Evolutionary conservation across 2,329 filamentous ascomycete genomes (phyloP).

Genomic region (Bipolaris cookei): DNA sequence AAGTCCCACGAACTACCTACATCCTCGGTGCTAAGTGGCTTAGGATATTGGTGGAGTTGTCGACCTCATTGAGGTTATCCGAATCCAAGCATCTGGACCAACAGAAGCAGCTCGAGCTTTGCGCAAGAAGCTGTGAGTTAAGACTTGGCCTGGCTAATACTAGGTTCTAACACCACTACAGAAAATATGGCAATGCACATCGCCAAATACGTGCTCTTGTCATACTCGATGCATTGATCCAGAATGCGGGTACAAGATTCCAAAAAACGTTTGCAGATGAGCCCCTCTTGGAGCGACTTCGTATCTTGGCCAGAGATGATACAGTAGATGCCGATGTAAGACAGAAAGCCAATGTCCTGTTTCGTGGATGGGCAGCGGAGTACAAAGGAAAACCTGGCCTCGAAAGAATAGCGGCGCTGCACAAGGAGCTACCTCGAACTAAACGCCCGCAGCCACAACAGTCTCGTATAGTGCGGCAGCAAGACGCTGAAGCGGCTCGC

Average conservation of each 20-base stretch:
- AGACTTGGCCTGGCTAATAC: background rate
- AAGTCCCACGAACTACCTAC: background rate
- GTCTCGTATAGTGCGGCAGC: conserved; percentile 83
- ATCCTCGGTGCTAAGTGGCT: background rate
- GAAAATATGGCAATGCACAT: conserved; percentile 94
- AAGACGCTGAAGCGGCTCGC: conserved; percentile 72
- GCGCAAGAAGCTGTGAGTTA: conserved; percentile 83
- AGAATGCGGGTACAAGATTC: conserved; percentile 89
- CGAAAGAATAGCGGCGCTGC: conserved; percentile 77
- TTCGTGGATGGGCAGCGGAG: conserved; percentile 81
- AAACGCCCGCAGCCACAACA: conserved; percentile 71
- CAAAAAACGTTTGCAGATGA: conserved; percentile 89
- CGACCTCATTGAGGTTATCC: conserved; percentile 92
- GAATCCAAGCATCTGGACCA: conserved; percentile 84
- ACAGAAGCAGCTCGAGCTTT: conserved; percentile 89
- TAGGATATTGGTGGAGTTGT: conserved; percentile 81
- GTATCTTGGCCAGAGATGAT: conserved; percentile 83
- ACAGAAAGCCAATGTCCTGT: conserved; percentile 85
- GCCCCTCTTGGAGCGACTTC: conserved; percentile 85
- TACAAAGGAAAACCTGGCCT: conserved; percentile 84
- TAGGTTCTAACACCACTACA: conserved; percentile 40
- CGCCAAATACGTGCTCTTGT: conserved; percentile 87
- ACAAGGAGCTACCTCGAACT: conserved; percentile 69
- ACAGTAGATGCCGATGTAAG: conserved; percentile 86
- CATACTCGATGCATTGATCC: conserved; percentile 89